Evolutionary conservation across 352 stramenopile genomes (phyloP).

Genomic region (Globisporangium barbulae): DNA sequence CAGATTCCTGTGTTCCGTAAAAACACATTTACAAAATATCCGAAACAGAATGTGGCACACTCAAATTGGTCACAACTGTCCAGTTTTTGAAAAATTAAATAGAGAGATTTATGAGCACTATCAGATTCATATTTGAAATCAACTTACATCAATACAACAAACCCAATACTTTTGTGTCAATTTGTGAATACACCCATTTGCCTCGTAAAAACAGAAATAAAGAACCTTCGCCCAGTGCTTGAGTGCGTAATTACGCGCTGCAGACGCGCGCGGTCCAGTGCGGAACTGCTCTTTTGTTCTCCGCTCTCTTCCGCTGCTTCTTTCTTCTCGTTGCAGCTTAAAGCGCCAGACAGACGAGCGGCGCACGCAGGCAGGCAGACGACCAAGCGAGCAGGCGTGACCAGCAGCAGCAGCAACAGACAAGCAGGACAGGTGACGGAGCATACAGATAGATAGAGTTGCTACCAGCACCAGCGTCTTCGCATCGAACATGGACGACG

Average conservation of each 20-base stretch:
- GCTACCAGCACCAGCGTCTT: background rate
- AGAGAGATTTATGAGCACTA: no score
- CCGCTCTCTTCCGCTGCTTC: constrained; percentile 5
- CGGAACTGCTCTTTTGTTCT: constrained; percentile 11
- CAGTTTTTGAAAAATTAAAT: no score
- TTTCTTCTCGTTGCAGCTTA: background rate
- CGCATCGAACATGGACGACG: constrained; percentile 60
- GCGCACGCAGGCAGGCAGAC: background rate
- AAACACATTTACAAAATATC: no score
- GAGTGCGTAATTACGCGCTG: constrained; percentile 3
- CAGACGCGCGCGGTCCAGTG: background rate
- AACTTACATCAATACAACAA: background rate
- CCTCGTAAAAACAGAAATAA: constrained; percentile 4
- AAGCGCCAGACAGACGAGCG: background rate
- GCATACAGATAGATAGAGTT: background rate
- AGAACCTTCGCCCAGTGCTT: background rate
- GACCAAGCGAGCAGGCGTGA: background rate
- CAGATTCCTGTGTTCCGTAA: no score
- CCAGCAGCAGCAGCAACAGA: background rate
- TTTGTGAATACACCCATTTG: background rate
- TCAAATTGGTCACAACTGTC: no score
- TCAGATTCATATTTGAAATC: no score
- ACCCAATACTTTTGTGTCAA: background rate
- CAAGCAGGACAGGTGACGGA: background rate
- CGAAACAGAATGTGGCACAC: no score